Evolutionary conservation across 345 rosid genomes (phyloP), one percentile per base, ranked within the genome.

Genomic region (Cardiospermum halicacabum): DNA sequence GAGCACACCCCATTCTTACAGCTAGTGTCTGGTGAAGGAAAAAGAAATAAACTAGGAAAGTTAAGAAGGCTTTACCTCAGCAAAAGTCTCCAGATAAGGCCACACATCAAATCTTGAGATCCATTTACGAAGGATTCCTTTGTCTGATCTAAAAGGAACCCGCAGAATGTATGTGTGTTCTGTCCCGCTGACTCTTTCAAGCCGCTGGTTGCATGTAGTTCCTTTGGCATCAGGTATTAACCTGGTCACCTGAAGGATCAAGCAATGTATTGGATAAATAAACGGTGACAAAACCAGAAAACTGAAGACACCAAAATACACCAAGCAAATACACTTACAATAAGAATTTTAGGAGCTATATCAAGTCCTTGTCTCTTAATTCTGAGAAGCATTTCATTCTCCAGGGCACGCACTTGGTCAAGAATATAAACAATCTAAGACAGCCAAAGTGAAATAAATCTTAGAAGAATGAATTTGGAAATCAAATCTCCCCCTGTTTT

Each of bases 341-440:
- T 83, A 49, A 94, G 90, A 80, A 91, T 87, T 76, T 72, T 84
- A 19, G 97, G 99, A 69, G 81, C 77, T 58, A 94, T 69, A 73
- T 89, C 92, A 74, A 94, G 69, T 50, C 99, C 99, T 69, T 91
- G 97, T 72, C 76, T 85, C 85, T 82, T 70, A 75, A 91, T 94
- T 66, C 96, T 87, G 64, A 80, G 70, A 39, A 89, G 80, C 99
- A 94, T 94, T 82, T 91, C 96, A 31, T 74, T 81, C 80, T 94
- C 99, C 64, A 94, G 65, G 31, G 99, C 99, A 34, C 96, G 96
- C 21, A 94, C 99, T 89, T 94, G 97, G 77, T 94, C 99, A 72
- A 94, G 76, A 70, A 94, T 94, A 73, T 94, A 94, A 51, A 94
- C 99, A 78, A 94, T 73, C 99, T 94, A 78, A 51, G n/a, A 62